Evolutionary conservation across 2,329 filamentous ascomycete genomes (phyloP).

Genomic region (Ophiostoma sp.): DNA sequence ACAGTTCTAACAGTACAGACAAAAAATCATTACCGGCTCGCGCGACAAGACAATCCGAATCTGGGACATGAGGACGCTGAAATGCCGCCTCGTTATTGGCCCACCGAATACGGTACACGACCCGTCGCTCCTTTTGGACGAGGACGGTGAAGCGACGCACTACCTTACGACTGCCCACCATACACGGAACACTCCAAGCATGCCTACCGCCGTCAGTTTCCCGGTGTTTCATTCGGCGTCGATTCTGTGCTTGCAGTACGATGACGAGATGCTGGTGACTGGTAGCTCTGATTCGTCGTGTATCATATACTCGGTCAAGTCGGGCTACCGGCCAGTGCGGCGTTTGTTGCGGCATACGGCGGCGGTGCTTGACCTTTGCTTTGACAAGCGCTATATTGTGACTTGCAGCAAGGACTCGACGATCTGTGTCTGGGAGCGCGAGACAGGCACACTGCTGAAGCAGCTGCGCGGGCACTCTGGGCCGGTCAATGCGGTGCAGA

Average conservation of each 20-base stretch:
- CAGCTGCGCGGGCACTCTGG: slow-evolving; percentile 80
- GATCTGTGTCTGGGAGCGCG: slow-evolving; percentile 91
- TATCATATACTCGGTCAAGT: slow-evolving; percentile 82
- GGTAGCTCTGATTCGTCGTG: slow-evolving; percentile 89
- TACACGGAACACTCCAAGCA: slow-evolving; percentile 40
- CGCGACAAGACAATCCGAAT: slow-evolving; percentile 92
- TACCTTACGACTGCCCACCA: slow-evolving; percentile 44
- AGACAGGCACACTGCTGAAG: slow-evolving; percentile 68
- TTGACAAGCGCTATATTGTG: slow-evolving; percentile 87
- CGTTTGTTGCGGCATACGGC: slow-evolving; percentile 74
- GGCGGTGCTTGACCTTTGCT: slow-evolving; percentile 88
- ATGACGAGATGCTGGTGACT: slow-evolving; percentile 86
- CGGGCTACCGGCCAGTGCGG: slow-evolving; percentile 71
- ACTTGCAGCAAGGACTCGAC: slow-evolving; percentile 94
- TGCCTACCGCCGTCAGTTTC: slow-evolving; percentile 54
- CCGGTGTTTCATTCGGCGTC: slow-evolving; percentile 75
- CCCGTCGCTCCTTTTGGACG: slow-evolving; percentile 47
- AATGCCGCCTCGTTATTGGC: slow-evolving; percentile 81
- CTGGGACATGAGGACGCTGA: slow-evolving; percentile 87
- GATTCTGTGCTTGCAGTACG: slow-evolving; percentile 91
- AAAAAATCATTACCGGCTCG: slow-evolving; percentile 92
- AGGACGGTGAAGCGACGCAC: slow-evolving; percentile 48
- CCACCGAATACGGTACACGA: slow-evolving; percentile 60
- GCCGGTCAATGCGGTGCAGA: slow-evolving; percentile 92
- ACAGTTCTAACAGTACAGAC: slow-evolving; percentile 7